A percentile compares a stretch with the other conserved stretches of the same genome.
These are phyloP conservation scores for Castanea sativa DNA, from an alignment of 306 rosid genomes.

Conservation along the genomic window DNA sequence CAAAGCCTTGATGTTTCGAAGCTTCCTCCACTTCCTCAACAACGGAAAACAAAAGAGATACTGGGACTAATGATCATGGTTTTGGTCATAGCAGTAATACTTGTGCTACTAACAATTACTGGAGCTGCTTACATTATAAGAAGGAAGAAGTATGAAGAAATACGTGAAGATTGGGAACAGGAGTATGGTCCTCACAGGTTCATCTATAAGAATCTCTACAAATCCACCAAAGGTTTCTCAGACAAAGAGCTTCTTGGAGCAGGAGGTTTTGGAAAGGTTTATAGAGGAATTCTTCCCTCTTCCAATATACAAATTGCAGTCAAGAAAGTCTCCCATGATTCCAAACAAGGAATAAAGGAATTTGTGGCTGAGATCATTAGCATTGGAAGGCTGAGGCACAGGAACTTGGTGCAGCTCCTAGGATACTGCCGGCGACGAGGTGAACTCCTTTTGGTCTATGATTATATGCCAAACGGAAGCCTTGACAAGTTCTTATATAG, in stretches of 20 bases:
- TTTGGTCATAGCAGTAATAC: not conserved
- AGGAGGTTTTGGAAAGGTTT: slow-evolving; percentile 47
- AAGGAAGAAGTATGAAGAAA: slow-evolving; percentile 23
- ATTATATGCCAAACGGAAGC: slow-evolving; percentile 45
- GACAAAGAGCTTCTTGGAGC: slow-evolving; percentile 28
- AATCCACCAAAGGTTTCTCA: slow-evolving; percentile 34
- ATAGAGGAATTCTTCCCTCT: slow-evolving; percentile 22
- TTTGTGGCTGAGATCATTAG: slow-evolving; percentile 39
- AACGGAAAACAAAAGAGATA: not conserved
- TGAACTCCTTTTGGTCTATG: slow-evolving; percentile 38
- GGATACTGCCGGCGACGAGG: slow-evolving; percentile 38
- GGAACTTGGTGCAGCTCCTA: slow-evolving; percentile 39
- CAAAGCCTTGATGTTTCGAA: slow-evolving; percentile 3
- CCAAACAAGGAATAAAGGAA: slow-evolving; percentile 41
- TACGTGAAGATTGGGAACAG: slow-evolving; percentile 37
- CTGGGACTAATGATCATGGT: not conserved
- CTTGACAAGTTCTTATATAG: slow-evolving; percentile 25
- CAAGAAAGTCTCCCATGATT: slow-evolving; percentile 34
- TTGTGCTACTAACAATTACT: not conserved
- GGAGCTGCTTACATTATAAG: slow-evolving; percentile 1
- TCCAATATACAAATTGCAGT: slow-evolving; percentile 31
- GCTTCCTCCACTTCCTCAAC: slow-evolving; percentile 15
- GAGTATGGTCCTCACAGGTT: slow-evolving; percentile 35
- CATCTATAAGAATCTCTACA: slow-evolving; percentile 24
- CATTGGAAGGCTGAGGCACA: slow-evolving; percentile 39